Base-by-base conservation (phyloP, 2,329 filamentous ascomycete genomes). In the Diaporthe ampelina region DNA sequence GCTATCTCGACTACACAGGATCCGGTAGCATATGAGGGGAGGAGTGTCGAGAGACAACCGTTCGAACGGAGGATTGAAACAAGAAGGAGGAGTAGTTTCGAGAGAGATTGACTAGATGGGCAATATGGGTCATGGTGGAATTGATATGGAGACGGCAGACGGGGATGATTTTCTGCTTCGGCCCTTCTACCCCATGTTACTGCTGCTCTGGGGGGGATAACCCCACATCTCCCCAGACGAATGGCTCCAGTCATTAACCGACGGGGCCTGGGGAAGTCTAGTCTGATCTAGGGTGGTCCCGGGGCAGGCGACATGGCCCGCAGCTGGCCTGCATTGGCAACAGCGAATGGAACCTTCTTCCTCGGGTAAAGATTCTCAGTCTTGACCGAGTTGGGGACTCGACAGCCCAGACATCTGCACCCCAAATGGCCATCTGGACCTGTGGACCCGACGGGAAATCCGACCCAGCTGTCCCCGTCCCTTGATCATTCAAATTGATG, bases 171-270 rank as follows among this genome's bases (percentile, higher is more conserved):
- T 68, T 48, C 8, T 48, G 9, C 61, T 50, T 54, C 63, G 63
- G 63, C 63, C 63, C 48, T 68, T 68, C 48, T 68, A 67, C 63
- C 45, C 63, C 63, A 67, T 52, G 63, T 67, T 67, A n/a, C 24
- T n/a, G 29, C 19, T 19, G 45, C 52, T 26, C 13, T 52, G 8
- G 19, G 26, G 4, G 45, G 35, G 8, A 9, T n/a, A n/a, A 48
- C 63, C 63, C 63, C 63, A 68, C 63, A 68, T 68, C 63, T 68
- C 63, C 63, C 63, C 63, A 68, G 13, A 24, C 48, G 6, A 54
- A 54, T 54, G 63, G 63, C 48, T 68, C 48, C 63, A 68, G 63
- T 68, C 45, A 68, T 52, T 68, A 68, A 37, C 63, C 63, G 63
- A 54, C 63, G 63, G 63, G 63, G 63, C 63, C 63, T 67, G 63